Percentiles rank a stretch among this genome's conserved stretches.
Evolutionary conservation across 2,329 filamentous ascomycete genomes (phyloP).

Genomic region (Lecanicillium sp.): DNA sequence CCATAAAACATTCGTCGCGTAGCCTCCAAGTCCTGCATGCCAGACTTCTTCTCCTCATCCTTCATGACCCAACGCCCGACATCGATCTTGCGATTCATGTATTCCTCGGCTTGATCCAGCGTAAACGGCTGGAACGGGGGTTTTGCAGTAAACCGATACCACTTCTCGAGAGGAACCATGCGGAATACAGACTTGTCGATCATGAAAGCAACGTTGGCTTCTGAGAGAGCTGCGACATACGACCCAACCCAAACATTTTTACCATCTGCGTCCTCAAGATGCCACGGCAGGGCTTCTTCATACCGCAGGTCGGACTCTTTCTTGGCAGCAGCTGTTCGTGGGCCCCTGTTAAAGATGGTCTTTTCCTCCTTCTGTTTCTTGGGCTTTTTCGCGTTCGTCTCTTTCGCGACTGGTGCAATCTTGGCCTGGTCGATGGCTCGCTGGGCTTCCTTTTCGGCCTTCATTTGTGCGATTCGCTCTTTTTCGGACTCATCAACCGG

Average conservation of each 20-base stretch:
- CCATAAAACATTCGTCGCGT: slow-evolving; percentile 44
- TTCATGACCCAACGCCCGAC: slow-evolving; percentile 76
- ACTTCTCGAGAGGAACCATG: slow-evolving; percentile 90
- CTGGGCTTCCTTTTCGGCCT: slow-evolving; percentile 77
- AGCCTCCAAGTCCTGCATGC: slow-evolving; percentile 52
- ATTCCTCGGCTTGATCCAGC: slow-evolving; percentile 77
- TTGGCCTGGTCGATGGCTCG: slow-evolving; percentile 82
- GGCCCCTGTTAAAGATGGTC: slow-evolving; percentile 77
- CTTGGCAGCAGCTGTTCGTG: slow-evolving; percentile 71
- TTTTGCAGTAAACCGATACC: slow-evolving; percentile 81
- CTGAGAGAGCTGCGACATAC: slow-evolving; percentile 82
- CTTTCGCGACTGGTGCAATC: slow-evolving; percentile 75
- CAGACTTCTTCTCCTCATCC: slow-evolving; percentile 51
- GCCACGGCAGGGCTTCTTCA: slow-evolving; percentile 93
- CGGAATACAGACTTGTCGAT: slow-evolving; percentile 64
- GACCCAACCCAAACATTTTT: slow-evolving; percentile 91
- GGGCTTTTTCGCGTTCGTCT: slow-evolving; percentile 38
- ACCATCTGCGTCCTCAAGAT: slow-evolving; percentile 91
- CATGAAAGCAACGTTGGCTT: slow-evolving; percentile 73
- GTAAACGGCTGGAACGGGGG: slow-evolving; percentile 71
- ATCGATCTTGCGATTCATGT: slow-evolving; percentile 71
- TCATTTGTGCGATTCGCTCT: slow-evolving; percentile 59
- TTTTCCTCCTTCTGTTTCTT: slow-evolving; percentile 74
- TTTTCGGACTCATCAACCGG: slow-evolving; percentile 49
- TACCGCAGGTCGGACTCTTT: slow-evolving; percentile 70